Evolutionary conservation across 805 yeast genomes (phyloP).

Genomic region (Candida pseudoglaebosa): DNA sequence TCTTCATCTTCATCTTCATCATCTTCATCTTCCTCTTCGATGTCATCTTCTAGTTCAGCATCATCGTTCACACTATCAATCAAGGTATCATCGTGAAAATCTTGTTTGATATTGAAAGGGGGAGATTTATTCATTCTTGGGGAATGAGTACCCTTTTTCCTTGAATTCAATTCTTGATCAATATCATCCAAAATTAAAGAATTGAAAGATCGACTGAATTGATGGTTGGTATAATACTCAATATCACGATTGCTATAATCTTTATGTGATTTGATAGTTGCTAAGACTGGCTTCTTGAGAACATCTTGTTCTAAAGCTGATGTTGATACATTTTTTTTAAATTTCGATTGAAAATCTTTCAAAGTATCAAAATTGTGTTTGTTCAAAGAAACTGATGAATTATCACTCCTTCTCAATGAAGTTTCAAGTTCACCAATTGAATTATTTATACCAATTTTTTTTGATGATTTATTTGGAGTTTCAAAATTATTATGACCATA

Average conservation of each 20-base stretch:
- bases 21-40: slow-evolving; percentile 9
- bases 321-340: neutral
- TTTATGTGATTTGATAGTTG: neutral
- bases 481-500: too few relatives aligned
- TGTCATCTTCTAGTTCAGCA: slow-evolving; percentile 10
- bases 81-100: slow-evolving; percentile 14
- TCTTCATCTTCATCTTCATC: slow-evolving; percentile 7
- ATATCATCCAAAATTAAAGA: slow-evolving; percentile 38
- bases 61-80: slow-evolving; percentile 11
- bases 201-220: slow-evolving; percentile 40
- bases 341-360: neutral
- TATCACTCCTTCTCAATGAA: neutral
- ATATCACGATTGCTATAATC: slow-evolving; percentile 4
- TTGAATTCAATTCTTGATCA: slow-evolving; percentile 17
- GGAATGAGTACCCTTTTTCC: slow-evolving; percentile 11
- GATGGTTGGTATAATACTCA: slow-evolving; percentile 36
- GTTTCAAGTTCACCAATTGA: neutral
- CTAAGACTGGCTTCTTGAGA: neutral
- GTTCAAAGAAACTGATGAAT: neutral
- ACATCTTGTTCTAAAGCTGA: neutral
- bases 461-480: too few relatives aligned
- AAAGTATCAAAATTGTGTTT: neutral
- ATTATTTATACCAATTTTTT: too few relatives aligned
- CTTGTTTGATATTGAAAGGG: slow-evolving; percentile 36
- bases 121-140: slow-evolving; percentile 34